A percentile compares a stretch with the other conserved stretches of the same genome.
phyloP scores from a whole-genome alignment of 768 basidiomycete genomes.

The Trametes sanguinea region DNA sequence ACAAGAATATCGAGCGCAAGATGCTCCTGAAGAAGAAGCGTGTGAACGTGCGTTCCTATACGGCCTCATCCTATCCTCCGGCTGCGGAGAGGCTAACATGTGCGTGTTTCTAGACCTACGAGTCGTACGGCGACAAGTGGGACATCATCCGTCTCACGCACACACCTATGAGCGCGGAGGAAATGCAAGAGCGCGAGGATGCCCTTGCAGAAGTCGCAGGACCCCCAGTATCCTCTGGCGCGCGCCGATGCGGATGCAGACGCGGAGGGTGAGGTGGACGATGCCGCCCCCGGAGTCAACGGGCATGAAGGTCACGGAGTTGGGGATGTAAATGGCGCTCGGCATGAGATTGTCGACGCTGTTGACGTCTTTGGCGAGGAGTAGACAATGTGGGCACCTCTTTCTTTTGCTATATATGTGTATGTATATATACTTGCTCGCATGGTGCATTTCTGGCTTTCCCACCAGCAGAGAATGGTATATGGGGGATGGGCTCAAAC shows the following conservation, averaged over 20 bases:
- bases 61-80: background rate
- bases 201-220: constrained; percentile 76
- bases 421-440: background rate
- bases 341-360: constrained; percentile 18
- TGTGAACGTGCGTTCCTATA: constrained; percentile 59
- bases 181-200: constrained; percentile 78
- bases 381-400: background rate
- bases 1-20: constrained; percentile 87
- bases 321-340: background rate
- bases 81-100: background rate
- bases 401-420: background rate
- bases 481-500: too few species aligned
- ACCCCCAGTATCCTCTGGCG: constrained; percentile 57
- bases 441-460: background rate
- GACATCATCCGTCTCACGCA: constrained; percentile 75
- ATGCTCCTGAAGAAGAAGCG: constrained; percentile 87
- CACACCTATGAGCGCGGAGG: constrained; percentile 68
- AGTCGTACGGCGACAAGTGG: constrained; percentile 81
- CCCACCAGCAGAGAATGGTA: too few species aligned
- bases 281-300: constrained; percentile 13
- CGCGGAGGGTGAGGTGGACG: constrained; percentile 45
- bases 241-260: constrained; percentile 47
- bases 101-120: constrained; percentile 53
- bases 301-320: constrained; percentile 1
- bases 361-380: constrained; percentile 28